phyloP scores from a whole-genome alignment of 2,329 filamentous ascomycete species.

The Clonostachys sp. region DNA sequence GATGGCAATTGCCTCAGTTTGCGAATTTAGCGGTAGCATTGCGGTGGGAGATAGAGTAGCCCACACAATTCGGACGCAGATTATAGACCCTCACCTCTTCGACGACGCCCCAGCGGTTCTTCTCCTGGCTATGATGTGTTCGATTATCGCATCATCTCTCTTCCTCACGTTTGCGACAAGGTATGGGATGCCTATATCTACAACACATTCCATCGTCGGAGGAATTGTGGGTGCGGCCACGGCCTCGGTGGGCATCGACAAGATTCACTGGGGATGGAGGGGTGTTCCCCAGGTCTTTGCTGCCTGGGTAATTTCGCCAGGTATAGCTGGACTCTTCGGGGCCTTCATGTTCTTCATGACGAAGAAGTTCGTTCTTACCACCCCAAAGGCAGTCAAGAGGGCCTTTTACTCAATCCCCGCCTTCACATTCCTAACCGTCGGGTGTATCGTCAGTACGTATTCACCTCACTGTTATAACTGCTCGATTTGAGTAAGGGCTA shows the following conservation, averaged over 20 bases:
- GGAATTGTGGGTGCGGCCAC: conserved; percentile 28
- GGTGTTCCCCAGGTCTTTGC: conserved; percentile 32
- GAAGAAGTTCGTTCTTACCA: conserved; percentile 21
- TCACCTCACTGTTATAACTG: background rate
- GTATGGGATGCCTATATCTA: conserved; percentile 47
- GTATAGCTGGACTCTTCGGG: conserved; percentile 22
- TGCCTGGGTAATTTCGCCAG: conserved; percentile 28
- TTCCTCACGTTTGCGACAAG: conserved; percentile 48
- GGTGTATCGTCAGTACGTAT: conserved; percentile 22
- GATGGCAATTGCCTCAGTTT: conserved; percentile 34
- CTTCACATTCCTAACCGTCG: conserved; percentile 30
- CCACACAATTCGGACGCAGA: conserved; percentile 41
- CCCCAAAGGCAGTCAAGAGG: conserved; percentile 18
- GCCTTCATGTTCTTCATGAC: conserved; percentile 24
- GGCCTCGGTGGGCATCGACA: conserved; percentile 24
- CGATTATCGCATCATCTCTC: conserved; percentile 42
- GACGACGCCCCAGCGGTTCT: conserved; percentile 37
- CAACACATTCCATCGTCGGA: conserved; percentile 47
- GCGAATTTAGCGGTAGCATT: conserved; percentile 38
- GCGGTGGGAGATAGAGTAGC: conserved; percentile 26
- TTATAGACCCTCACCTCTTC: conserved; percentile 38
- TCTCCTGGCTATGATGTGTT: conserved; percentile 50
- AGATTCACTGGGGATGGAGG: conserved; percentile 27
- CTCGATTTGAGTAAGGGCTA: conserved; percentile 3
- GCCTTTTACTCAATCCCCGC: conserved; percentile 28